Percentiles rank a stretch among this genome's conserved stretches.
Evolutionary conservation across 1,284 basidiomycete genomes (phyloP).

Genomic region (Cystobasidiaceae sp.): DNA sequence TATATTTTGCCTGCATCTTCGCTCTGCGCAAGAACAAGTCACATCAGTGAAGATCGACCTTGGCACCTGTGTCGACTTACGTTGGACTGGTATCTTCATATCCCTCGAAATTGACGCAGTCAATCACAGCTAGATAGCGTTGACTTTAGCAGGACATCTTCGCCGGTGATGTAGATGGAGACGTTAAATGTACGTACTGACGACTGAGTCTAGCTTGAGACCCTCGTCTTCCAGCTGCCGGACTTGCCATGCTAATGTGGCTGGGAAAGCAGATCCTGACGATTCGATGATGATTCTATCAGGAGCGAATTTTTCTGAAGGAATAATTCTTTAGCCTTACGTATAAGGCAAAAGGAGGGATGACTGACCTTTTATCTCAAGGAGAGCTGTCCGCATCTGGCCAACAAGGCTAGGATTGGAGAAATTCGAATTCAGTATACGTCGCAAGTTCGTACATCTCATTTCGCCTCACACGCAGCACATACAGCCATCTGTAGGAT

Average conservation of each 20-base stretch:
- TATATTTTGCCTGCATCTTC: slow-evolving; percentile 82
- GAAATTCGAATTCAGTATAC: not conserved
- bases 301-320: slow-evolving; percentile 67
- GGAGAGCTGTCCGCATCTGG: slow-evolving; percentile 77
- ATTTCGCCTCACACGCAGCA: slow-evolving; percentile 64
- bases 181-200: slow-evolving; percentile 49
- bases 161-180: not conserved
- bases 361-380: slow-evolving; percentile 69
- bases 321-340: not conserved
- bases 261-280: slow-evolving; percentile 86
- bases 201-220: slow-evolving; percentile 76
- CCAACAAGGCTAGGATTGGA: slow-evolving; percentile 62
- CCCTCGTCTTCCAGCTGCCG: slow-evolving; percentile 75
- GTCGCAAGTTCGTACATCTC: slow-evolving; percentile 37
- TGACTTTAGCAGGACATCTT: not conserved
- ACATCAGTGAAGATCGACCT: not conserved
- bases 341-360: not conserved
- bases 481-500: slow-evolving; percentile 20
- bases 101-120: slow-evolving; percentile 63
- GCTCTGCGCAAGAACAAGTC: not conserved
- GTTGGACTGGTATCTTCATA: slow-evolving; percentile 85
- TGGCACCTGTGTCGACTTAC: slow-evolving; percentile 52
- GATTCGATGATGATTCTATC: slow-evolving; percentile 89
- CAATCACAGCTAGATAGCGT: slow-evolving; percentile 8
- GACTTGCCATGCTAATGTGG: slow-evolving; percentile 84